Evolutionary conservation across 306 rosid genomes (phyloP).

Genomic region (Ormosia emarginata): DNA sequence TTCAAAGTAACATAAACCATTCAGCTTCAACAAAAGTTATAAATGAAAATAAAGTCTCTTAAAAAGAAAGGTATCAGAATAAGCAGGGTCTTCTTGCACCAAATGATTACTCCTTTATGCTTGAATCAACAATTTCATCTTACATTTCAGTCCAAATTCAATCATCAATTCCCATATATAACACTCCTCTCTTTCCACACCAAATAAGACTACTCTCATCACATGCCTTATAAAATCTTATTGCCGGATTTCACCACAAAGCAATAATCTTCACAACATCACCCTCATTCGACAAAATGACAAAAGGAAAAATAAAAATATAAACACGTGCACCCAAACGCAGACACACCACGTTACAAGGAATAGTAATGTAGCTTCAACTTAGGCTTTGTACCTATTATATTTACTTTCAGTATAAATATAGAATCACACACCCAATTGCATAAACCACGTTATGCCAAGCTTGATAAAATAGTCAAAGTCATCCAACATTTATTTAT

Average conservation of each 20-base stretch:
- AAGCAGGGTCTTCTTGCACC: conserved; percentile 4
- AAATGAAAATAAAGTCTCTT: not conserved
- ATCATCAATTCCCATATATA: not conserved
- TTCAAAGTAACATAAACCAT: not conserved
- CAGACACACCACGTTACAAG: not conserved
- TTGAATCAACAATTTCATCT: not conserved
- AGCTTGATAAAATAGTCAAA: not conserved
- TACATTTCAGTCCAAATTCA: not conserved
- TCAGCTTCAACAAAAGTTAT: not conserved
- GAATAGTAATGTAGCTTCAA: not conserved
- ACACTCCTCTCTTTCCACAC: not conserved
- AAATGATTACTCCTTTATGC: not conserved
- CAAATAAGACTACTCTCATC: not conserved
- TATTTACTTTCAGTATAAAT: not conserved
- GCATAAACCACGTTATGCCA: too few relatives aligned
- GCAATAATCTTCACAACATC: not conserved
- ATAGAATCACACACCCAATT: too few relatives aligned
- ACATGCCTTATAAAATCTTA: not conserved
- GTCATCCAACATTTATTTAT: too few relatives aligned
- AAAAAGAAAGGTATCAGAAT: not conserved
- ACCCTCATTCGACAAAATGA: not conserved
- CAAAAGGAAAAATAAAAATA: not conserved
- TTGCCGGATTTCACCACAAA: not conserved
- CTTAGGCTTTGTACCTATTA: not conserved
- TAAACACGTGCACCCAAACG: too few relatives aligned